A percentile compares a stretch with the other conserved stretches of the same genome.
These are phyloP conservation scores for Pseudocercospora vitis DNA, from an alignment of 2,329 filamentous ascomycete species.

Conservation along the genomic window DNA sequence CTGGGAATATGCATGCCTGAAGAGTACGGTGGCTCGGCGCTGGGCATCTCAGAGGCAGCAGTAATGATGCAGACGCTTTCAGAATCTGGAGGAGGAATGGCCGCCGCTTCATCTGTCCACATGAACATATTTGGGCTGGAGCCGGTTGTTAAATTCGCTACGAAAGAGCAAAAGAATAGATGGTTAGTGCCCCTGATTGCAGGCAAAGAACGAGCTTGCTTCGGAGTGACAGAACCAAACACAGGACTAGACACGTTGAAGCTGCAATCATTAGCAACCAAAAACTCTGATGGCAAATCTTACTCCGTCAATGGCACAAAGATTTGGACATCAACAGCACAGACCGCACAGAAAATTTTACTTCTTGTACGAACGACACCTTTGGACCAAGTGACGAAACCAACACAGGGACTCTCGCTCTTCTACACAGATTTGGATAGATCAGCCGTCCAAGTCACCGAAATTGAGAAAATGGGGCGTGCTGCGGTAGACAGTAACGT, in stretches of 20 bases:
- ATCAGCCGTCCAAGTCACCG: constrained; percentile 41
- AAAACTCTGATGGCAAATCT: constrained; percentile 34
- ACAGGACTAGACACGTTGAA: constrained; percentile 46
- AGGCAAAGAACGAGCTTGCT: constrained; percentile 50
- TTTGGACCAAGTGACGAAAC: constrained; percentile 43
- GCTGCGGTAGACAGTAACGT: constrained; percentile 48
- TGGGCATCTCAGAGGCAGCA: constrained; percentile 46
- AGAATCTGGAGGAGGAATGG: constrained; percentile 47
- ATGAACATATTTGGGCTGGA: constrained; percentile 53
- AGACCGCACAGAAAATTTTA: constrained; percentile 47
- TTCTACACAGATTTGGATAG: constrained; percentile 48
- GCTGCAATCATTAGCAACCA: constrained; percentile 41
- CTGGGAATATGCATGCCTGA: constrained; percentile 49
- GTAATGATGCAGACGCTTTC: constrained; percentile 53
- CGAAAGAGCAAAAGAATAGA: constrained; percentile 44
- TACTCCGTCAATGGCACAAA: constrained; percentile 46
- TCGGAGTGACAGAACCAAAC: constrained; percentile 63
- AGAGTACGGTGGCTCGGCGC: constrained; percentile 44
- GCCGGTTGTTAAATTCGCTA: constrained; percentile 48
- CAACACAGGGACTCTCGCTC: constrained; percentile 46
- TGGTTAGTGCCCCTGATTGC: constrained; percentile 45
- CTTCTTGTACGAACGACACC: constrained; percentile 48
- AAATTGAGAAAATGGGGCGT: constrained; percentile 50
- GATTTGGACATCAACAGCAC: constrained; percentile 50
- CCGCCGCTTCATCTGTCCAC: constrained; percentile 46